phyloP scores from a whole-genome alignment of 768 basidiomycete genomes.

The Kwoniella newhampshirensis region DNA sequence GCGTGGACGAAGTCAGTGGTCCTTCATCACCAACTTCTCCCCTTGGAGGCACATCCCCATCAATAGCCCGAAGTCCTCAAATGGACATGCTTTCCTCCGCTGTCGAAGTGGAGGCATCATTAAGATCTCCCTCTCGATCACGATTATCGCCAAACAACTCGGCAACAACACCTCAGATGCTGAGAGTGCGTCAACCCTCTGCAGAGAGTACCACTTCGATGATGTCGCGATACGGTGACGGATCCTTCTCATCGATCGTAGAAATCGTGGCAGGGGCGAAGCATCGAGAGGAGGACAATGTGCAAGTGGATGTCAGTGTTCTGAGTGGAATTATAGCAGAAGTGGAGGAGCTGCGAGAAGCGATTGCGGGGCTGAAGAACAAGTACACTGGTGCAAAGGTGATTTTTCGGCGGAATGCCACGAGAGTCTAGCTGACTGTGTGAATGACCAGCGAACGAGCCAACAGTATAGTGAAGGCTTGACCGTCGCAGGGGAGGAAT shows the following conservation, averaged over 20 bases:
- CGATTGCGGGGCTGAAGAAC: conserved; percentile 65
- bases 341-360: conserved; percentile 66
- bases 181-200: conserved; percentile 40
- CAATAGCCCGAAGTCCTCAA: conserved; percentile 21
- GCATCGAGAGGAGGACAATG: conserved; percentile 28
- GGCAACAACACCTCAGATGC: conserved; percentile 25
- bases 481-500: conserved; percentile 88
- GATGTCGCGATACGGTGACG: conserved; percentile 27
- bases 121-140: conserved; percentile 24
- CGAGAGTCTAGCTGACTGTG: conserved; percentile 1
- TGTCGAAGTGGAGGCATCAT: conserved; percentile 4
- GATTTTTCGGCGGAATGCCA: conserved; percentile 36
- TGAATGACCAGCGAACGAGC: conserved; percentile 69
- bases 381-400: conserved; percentile 89
- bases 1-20: conserved; percentile 1
- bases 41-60: conserved; percentile 17
- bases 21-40: conserved; percentile 14
- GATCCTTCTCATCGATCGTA: conserved; percentile 33
- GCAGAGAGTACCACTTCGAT: conserved; percentile 38
- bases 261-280: conserved; percentile 40
- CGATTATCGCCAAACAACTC: conserved; percentile 32
- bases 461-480: conserved; percentile 90
- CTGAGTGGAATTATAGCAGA: conserved; percentile 68
- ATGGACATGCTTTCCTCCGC: conserved; percentile 22
- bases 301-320: conserved; percentile 71